Conservation (phyloP, 2,329 filamentous ascomycete genomes). For the Colletotrichum spinosum region DNA sequence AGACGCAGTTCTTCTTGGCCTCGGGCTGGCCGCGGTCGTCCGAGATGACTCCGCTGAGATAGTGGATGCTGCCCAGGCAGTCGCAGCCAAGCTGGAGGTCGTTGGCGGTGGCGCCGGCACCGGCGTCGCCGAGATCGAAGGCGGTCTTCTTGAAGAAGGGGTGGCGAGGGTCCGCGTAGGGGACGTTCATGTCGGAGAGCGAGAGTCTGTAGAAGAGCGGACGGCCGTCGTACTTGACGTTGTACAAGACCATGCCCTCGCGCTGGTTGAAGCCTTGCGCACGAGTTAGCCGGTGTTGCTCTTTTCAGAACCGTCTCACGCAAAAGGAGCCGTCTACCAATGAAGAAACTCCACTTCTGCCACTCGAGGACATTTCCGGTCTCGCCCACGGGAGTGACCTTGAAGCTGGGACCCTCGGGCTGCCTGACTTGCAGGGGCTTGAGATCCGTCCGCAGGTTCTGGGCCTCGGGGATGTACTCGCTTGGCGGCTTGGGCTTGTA, state of each 20-base stretch:
- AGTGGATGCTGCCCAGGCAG: constrained; percentile 75
- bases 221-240: constrained; percentile 68
- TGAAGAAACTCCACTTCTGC: constrained; percentile 65
- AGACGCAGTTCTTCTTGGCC: constrained; percentile 70
- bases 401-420: constrained; percentile 70
- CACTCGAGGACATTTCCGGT: constrained; percentile 36
- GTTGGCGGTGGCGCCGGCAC: constrained; percentile 73
- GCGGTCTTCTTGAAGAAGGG: constrained; percentile 75
- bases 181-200: constrained; percentile 70
- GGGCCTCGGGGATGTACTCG: constrained; percentile 75
- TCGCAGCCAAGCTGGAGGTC: constrained; percentile 76
- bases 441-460: constrained; percentile 66
- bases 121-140: constrained; percentile 77
- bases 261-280: constrained; percentile 64
- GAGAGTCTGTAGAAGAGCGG: constrained; percentile 68
- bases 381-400: constrained; percentile 30
- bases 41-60: constrained; percentile 62
- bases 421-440: constrained; percentile 73
- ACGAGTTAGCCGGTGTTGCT: not conserved
- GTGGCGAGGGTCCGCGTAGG: constrained; percentile 73
- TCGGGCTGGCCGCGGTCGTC: constrained; percentile 65
- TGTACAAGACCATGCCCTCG: constrained; percentile 70
- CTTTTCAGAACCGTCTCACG: not conserved
- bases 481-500: constrained; percentile 67
- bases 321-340: constrained; percentile 42